Evolutionary conservation across 1,284 basidiomycete species (phyloP), one percentile per base, ranked within the genome.

Genomic region (Ganoderma sinense): DNA sequence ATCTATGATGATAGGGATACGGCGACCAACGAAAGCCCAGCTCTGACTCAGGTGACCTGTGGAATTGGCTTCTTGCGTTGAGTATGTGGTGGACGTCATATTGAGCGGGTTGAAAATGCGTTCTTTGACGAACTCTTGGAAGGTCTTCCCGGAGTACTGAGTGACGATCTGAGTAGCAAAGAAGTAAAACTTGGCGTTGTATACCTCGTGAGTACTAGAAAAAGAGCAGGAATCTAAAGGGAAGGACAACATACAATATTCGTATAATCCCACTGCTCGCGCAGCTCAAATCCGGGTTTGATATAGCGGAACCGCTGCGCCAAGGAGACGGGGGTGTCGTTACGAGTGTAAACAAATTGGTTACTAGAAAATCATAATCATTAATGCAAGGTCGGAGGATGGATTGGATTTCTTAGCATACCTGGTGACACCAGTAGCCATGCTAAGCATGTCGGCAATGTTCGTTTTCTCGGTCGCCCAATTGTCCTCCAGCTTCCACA

Each of bases 381-480:
- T n/a, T 10, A 23, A 29, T 36, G 13, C 11, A 26, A 29, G 13
- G 14, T 39, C 51, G 18, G 6, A 51, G 48, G 48, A 60, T 18
- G n/a, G 58, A 36, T 23, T 20, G 58, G 10, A 2, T 7, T 4
- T 4, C 13, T 39, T 16, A 2, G 20, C 51, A 5, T 36, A 62
- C 64, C 59, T 61, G 23, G 63, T 59, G 7, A 69, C 7, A 6
- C 67, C 67, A n/a, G 67, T 62, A 7, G 65, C 63, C 39, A 64
- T 62, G 0, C 45, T 58, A 2, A 65, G 16, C 8, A 65, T 56
- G 31, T 84, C 84, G 13, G 73, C 71, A 2, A 85, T 48, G 62
- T 76, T 79, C 0, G 79, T 77, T 48, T 78, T 80, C 67, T 78
- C 70, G 1, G 77, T 78, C 0, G 81, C 79, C 75, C 78, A 79